Evolutionary conservation across 164 flowering plant species (phyloP).

Genomic region (Magnolia kwangsiensis): DNA sequence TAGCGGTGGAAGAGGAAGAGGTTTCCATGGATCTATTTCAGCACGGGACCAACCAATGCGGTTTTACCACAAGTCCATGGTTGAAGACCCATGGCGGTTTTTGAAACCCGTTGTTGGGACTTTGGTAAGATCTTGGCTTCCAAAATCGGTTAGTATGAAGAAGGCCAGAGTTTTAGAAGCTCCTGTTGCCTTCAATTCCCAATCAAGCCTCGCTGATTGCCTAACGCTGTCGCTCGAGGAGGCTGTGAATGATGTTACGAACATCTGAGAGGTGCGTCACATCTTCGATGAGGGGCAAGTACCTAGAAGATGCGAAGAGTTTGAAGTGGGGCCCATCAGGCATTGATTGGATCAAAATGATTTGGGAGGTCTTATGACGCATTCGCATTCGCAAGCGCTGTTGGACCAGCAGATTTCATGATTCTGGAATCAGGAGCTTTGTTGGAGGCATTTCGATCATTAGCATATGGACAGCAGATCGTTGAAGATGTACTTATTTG

Average conservation of each 20-base stretch:
- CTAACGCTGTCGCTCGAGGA: conserved; percentile 58
- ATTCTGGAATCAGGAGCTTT: background rate
- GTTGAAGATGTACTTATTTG: background rate
- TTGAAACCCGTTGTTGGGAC: conserved; percentile 52
- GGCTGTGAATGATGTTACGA: conserved; percentile 26
- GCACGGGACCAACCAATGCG: conserved; percentile 32
- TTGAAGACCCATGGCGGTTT: conserved; percentile 77
- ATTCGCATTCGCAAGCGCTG: background rate
- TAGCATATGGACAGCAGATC: background rate
- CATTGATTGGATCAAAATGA: background rate
- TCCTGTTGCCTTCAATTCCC: conserved; percentile 22
- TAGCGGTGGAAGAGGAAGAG: conserved; percentile 8
- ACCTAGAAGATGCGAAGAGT: too few species aligned
- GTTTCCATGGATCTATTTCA: conserved; percentile 26
- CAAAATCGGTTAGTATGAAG: conserved; percentile 40
- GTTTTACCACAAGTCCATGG: conserved; percentile 61
- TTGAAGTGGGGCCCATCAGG: background rate
- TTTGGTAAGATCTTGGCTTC: conserved; percentile 36
- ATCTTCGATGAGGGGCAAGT: background rate
- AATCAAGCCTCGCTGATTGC: conserved; percentile 62
- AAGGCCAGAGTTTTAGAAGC: conserved; percentile 33
- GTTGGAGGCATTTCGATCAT: too few species aligned
- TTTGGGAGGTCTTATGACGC: background rate
- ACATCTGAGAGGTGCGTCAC: background rate
- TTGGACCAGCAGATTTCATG: background rate